Evolutionary conservation across 139 green algal species (phyloP).

Genomic region (Diplosphaera chodatii): DNA sequence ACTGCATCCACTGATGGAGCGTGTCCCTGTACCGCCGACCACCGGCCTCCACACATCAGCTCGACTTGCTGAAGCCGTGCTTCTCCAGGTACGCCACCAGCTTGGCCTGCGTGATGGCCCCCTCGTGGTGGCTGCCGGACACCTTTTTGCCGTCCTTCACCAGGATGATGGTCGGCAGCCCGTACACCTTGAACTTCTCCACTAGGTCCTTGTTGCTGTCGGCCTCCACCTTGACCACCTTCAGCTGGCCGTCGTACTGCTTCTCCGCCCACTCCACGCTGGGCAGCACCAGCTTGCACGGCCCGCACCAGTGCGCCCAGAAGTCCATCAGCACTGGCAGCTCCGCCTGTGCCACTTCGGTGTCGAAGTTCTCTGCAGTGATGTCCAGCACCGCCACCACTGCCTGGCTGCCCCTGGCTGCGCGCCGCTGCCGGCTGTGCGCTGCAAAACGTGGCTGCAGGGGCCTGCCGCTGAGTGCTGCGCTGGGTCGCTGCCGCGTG

Average conservation of each 20-base stretch:
- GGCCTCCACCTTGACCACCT: slow-evolving; percentile 92
- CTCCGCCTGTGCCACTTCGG: slow-evolving; percentile 23
- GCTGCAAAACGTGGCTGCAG: neutral
- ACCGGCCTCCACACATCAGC: neutral
- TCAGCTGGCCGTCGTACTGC: slow-evolving; percentile 65
- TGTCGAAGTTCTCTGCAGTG: slow-evolving; percentile 6
- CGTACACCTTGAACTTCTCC: slow-evolving; percentile 93
- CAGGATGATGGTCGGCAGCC: slow-evolving; percentile 87
- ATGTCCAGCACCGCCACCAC: slow-evolving; percentile 3
- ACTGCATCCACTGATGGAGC: no score
- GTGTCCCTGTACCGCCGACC: no score
- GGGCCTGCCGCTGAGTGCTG: neutral
- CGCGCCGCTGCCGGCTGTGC: neutral
- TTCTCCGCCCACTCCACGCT: slow-evolving; percentile 65
- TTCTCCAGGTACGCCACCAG: slow-evolving; percentile 69
- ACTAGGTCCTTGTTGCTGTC: slow-evolving; percentile 76
- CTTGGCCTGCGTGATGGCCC: slow-evolving; percentile 71
- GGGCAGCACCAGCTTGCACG: slow-evolving; percentile 84
- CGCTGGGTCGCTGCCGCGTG: neutral
- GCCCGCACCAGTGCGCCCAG: slow-evolving; percentile 88
- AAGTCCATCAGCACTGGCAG: slow-evolving; percentile 88
- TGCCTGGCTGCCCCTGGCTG: neutral
- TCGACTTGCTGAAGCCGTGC: slow-evolving; percentile 27
- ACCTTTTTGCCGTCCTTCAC: slow-evolving; percentile 85
- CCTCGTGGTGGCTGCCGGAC: slow-evolving; percentile 72